Evolutionary conservation across 495 filamentous ascomycete species (phyloP).

Genomic region (Lophium mytilinum): DNA sequence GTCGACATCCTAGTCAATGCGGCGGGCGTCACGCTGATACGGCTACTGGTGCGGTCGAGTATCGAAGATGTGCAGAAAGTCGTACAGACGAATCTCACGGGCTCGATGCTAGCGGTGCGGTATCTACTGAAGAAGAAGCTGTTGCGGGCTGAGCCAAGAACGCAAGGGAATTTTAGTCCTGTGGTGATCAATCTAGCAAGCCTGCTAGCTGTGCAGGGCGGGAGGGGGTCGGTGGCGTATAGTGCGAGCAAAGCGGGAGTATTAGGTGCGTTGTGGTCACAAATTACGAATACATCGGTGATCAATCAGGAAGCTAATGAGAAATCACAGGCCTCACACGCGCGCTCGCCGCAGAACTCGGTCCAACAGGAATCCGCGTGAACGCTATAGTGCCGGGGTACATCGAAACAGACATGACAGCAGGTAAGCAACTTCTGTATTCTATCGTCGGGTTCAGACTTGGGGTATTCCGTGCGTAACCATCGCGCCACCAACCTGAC

Average conservation of each 20-base stretch:
- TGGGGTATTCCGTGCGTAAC: background rate
- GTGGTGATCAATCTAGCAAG: slow-evolving; percentile 73
- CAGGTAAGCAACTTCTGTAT: slow-evolving; percentile 40
- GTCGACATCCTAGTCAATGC: slow-evolving; percentile 65
- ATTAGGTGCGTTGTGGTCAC: slow-evolving; percentile 47
- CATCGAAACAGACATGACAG: slow-evolving; percentile 69
- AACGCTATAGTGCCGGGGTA: slow-evolving; percentile 83
- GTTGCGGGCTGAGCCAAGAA: background rate
- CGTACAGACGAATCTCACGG: slow-evolving; percentile 61
- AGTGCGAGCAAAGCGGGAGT: slow-evolving; percentile 75
- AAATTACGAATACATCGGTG: no score
- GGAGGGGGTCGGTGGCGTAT: slow-evolving; percentile 60
- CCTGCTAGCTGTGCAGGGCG: slow-evolving; percentile 56
- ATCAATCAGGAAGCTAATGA: background rate
- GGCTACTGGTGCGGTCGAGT: slow-evolving; percentile 45
- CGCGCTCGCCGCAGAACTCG: slow-evolving; percentile 58
- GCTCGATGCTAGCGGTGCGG: slow-evolving; percentile 56
- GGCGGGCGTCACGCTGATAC: slow-evolving; percentile 58
- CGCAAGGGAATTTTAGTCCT: slow-evolving; percentile 32
- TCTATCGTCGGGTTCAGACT: background rate
- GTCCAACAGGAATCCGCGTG: slow-evolving; percentile 50
- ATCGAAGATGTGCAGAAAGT: slow-evolving; percentile 39
- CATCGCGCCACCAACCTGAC: background rate
- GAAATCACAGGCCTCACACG: slow-evolving; percentile 52
- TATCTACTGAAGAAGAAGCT: slow-evolving; percentile 39